Base-by-base conservation (phyloP, 306 rosid species). In the Datisca glomerata region DNA sequence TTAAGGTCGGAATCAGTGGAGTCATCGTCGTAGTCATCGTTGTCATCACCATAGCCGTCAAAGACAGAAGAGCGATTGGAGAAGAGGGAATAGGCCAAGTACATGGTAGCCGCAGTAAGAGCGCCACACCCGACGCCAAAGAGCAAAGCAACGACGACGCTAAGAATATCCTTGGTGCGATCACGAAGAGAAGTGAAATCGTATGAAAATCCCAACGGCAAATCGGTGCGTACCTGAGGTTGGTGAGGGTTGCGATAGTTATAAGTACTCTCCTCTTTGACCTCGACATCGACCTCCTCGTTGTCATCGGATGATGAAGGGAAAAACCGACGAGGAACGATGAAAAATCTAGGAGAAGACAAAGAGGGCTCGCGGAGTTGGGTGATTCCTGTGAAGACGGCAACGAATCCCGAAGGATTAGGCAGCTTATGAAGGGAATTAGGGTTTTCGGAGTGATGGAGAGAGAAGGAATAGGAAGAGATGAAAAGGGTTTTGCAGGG, bases 81-180 rank as follows among this genome's bases (percentile, higher is more conserved):
- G 68, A 72, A 70, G 44, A 83, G 65, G 4, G 91, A 77, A 78
- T 84, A 83, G 12, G 72, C 86, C 38, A 89, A 49, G 68, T 83
- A 89, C 93, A 89, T 59, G 53, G 93, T 70, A 19, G 93, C 93
- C 18, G 93, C 86, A 9, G 86, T 70, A 54, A 89, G 86, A 19
- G 93, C 89, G 1, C 97, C 97, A 41, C 93, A 80, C 10, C 86
- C 86, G n/a, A 80, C 75, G 24, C 97, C 97, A 49, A 89, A 83
- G 33, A 89, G 91, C 43, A 89, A 42, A 18, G 93, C 93, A 15
- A 83, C 73, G 7, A 82, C 97, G 19, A 89, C 86, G 67, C 86
- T 89, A 44, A 83, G 76, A 45, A 89, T 83, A 60, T 89, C 97
- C 68, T 70, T 72, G 60, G 95, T 70, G 51, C 97, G 95, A 25